Evolutionary conservation across 768 basidiomycete genomes (phyloP), one percentile per base, ranked within the genome.

Genomic region (Pleurotus djamor): DNA sequence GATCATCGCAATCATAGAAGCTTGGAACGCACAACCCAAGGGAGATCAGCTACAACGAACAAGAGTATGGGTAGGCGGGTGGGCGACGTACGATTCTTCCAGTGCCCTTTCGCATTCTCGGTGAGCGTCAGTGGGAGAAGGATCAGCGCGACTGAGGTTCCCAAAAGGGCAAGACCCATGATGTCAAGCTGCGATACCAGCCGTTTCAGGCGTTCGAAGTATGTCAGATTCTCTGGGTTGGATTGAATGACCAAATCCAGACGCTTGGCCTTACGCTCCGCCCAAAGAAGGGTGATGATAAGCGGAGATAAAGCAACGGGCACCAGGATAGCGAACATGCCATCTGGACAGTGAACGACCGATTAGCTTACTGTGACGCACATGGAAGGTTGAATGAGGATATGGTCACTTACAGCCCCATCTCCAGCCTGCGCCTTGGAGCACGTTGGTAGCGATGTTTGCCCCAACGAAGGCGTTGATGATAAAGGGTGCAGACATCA

Each of bases 391-490:
- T 28, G 21, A 28, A 34, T 7, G 36, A 44, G 45, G 13, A 36
- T 45, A 50, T 57, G 3, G 51, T 60, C 51, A 80, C 84, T 48
- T 66, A 84, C 84, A 89, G 35, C 87, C 87, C 87, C 87, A 88
- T 68, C 87, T 71, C 87, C 87, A 89, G 5, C 83, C 81, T 21
- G 74, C 71, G 32, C 69, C 65, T 10, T 65, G 62, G 44, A 80
- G 58, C 37, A 81, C 72, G 60, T 72, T 72, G 5, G 83, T 66
- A n/a, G 83, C 76, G 50, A 88, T 79, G 64, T 84, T 85, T n/a
- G 83, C 74, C n/a, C 85, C 85, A 59, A 88, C 73, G 65, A 86
- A 87, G 2, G 76, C 83, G 67, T 88, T 88, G 68, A 88, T 74
- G 60, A 88, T 71, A 70, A 83, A 85, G 3, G 83, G 83, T 44